A percentile compares a stretch with the other conserved stretches of the same genome.
phyloP scores from a whole-genome alignment of 176 grass and related monocot species.

The Melocanna baccifera region DNA sequence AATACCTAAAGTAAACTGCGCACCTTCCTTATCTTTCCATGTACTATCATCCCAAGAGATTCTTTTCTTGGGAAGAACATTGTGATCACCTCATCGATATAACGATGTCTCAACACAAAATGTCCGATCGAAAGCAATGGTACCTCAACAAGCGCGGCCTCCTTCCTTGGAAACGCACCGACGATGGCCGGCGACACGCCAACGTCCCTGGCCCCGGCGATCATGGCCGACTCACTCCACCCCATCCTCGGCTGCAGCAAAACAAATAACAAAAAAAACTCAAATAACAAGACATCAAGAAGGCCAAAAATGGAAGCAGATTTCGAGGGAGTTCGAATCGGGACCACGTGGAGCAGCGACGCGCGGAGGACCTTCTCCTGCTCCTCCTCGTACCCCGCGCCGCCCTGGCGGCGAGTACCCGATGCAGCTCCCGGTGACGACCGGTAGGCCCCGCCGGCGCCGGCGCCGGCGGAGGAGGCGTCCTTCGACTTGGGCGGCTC shows the following conservation, averaged over 20 bases:
- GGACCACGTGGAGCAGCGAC: slow-evolving; percentile 78
- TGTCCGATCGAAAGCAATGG: not conserved
- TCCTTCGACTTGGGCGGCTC: slow-evolving; percentile 33
- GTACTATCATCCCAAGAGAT: slow-evolving; percentile 8
- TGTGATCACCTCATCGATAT: not conserved
- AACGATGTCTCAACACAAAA: not conserved
- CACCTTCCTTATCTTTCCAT: not conserved
- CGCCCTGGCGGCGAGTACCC: slow-evolving; percentile 26
- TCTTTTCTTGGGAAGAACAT: slow-evolving; percentile 4
- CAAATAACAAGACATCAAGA: not conserved
- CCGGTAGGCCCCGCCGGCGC: not conserved
- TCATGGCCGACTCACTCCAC: slow-evolving; percentile 92
- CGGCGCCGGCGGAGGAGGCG: slow-evolving; percentile 8
- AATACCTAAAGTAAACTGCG: not conserved
- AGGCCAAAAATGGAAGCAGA: not conserved
- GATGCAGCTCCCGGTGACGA: slow-evolving; percentile 15
- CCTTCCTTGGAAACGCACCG: slow-evolving; percentile 70
- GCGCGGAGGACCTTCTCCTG: slow-evolving; percentile 79
- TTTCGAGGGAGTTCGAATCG: slow-evolving; percentile 16
- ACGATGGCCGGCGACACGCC: slow-evolving; percentile 81
- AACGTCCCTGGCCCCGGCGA: slow-evolving; percentile 77
- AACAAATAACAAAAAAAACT: not conserved
- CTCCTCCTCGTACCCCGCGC: slow-evolving; percentile 62
- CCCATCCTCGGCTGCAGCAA: slow-evolving; percentile 66
- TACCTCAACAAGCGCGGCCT: slow-evolving; percentile 93